phyloP scores from a whole-genome alignment of 2,329 filamentous ascomycete genomes.

The Metarhizium robertsii region DNA sequence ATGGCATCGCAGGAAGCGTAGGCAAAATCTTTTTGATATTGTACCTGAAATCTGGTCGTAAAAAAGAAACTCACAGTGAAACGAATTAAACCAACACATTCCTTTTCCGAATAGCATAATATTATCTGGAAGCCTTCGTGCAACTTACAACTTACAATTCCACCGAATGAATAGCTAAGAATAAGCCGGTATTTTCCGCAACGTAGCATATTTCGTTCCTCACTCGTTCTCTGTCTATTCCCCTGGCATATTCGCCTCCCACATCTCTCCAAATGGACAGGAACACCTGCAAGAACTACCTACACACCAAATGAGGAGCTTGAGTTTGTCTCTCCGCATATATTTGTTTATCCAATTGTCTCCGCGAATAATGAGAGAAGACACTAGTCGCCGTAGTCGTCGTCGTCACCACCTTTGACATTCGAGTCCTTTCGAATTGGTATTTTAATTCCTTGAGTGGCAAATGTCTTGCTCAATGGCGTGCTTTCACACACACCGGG shows the following conservation, averaged over 20 bases:
- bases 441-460: conserved; percentile 90
- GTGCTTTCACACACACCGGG: conserved; percentile 96
- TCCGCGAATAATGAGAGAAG: background rate
- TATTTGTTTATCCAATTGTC: background rate
- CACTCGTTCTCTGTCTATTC: background rate
- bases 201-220: background rate
- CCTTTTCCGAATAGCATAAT: background rate
- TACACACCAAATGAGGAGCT: background rate
- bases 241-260: background rate
- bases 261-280: background rate
- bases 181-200: background rate
- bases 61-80: background rate
- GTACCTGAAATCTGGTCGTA: background rate
- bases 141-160: background rate
- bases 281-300: background rate
- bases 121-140: background rate
- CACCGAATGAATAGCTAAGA: background rate
- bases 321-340: background rate
- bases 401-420: conserved; percentile 40
- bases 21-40: background rate
- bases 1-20: background rate
- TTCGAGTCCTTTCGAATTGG: conserved; percentile 83
- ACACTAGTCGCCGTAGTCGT: conserved; percentile 30
- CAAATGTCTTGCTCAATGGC: conserved; percentile 82
- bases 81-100: background rate